Evolutionary conservation across 2,329 filamentous ascomycete species (phyloP).

Genomic region (Fusarium bulbicola): DNA sequence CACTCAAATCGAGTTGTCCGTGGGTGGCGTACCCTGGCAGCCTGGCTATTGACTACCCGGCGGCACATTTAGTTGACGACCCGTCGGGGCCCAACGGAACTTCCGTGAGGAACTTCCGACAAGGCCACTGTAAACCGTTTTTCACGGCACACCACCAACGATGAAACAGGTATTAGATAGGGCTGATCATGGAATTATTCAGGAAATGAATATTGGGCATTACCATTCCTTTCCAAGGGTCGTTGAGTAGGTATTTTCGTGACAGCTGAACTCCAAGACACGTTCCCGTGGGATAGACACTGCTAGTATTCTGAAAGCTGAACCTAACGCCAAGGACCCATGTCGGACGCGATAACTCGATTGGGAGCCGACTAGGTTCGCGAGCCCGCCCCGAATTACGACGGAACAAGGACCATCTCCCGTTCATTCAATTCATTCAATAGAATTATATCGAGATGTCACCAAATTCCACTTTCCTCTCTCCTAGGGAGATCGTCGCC

Average conservation of each 20-base stretch:
- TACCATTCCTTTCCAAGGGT: neutral
- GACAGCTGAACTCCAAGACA: neutral
- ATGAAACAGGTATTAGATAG: neutral
- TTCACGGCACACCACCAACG: neutral
- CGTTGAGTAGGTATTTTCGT: neutral
- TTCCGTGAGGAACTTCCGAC: neutral
- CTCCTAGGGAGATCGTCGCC: neutral
- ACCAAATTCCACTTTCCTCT: neutral
- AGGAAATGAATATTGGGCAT: neutral
- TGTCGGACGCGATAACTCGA: neutral
- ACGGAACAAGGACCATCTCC: neutral
- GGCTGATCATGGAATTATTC: neutral
- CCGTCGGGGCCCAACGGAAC: neutral
- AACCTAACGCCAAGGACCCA: neutral
- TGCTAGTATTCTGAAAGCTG: neutral
- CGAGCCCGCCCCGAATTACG: neutral
- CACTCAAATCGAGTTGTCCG: neutral
- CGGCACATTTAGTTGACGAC: neutral
- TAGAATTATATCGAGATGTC: neutral
- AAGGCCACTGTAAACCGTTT: neutral
- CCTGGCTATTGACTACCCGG: neutral
- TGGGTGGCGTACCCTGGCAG: neutral
- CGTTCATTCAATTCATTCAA: neutral
- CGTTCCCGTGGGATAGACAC: neutral
- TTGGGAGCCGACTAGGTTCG: neutral